Percentiles rank a stretch among this genome's conserved stretches.
These are phyloP conservation scores for Steccherinum ochraceum DNA, from an alignment of 768 basidiomycete species.

Conservation along the genomic window DNA sequence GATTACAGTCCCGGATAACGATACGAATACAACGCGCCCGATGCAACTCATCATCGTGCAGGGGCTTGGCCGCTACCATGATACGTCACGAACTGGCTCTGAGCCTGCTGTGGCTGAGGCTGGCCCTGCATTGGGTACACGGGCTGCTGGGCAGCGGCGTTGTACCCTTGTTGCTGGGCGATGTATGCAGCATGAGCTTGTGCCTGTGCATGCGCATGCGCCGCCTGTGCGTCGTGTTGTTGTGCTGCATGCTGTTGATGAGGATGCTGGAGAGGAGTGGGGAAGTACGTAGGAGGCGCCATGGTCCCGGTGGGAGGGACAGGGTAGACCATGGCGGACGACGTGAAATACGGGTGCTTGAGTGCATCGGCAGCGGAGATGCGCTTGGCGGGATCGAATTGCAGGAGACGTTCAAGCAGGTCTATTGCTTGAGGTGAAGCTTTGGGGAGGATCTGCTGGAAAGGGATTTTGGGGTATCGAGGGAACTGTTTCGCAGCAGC, in stretches of 20 bases:
- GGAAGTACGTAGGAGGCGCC: conserved; percentile 63
- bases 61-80: background rate
- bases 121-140: background rate
- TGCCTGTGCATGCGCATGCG: conserved; percentile 13
- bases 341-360: conserved; percentile 86
- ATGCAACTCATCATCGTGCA: no score
- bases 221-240: conserved; percentile 26
- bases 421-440: conserved; percentile 88
- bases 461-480: conserved; percentile 77
- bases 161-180: conserved; percentile 24
- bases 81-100: background rate
- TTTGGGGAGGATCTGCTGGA: conserved; percentile 77
- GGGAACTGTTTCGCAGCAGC: conserved; percentile 68
- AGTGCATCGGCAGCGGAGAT: conserved; percentile 90
- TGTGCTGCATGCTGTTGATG: conserved; percentile 43
- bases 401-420: conserved; percentile 87
- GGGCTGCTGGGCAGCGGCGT: background rate
- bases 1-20: no score
- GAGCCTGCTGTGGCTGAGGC: background rate
- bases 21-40: no score
- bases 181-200: conserved; percentile 19
- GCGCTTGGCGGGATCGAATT: conserved; percentile 92
- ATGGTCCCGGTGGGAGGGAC: conserved; percentile 47
- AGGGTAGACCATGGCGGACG: conserved; percentile 31
- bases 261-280: conserved; percentile 50